Conservation (phyloP, 805 yeast genomes). For the Saccharomyces kudriavzevii region DNA sequence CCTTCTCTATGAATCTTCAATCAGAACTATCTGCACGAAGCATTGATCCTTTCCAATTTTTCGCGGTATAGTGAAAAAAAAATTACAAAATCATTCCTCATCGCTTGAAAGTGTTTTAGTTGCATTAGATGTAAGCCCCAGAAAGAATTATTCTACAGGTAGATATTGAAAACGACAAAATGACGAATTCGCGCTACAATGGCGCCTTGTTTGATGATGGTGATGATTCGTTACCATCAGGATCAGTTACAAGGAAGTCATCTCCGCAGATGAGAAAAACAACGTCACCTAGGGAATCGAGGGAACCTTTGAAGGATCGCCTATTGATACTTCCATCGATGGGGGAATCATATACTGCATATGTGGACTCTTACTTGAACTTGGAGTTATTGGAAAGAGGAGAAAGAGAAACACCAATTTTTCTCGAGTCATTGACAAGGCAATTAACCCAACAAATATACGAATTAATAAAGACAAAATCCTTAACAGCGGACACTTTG, state of each 20-base stretch:
- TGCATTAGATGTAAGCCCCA: neutral
- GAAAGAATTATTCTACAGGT: neutral
- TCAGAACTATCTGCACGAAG: neutral
- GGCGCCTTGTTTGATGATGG: neutral
- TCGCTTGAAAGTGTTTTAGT: neutral
- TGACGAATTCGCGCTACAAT: neutral
- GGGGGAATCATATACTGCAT: conserved; percentile 14
- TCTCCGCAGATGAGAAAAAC: neutral
- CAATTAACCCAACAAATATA: conserved; percentile 23
- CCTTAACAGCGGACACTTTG: conserved; percentile 17
- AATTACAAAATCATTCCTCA: neutral
- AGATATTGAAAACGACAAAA: neutral
- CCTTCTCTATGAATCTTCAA: neutral
- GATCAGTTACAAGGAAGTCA: neutral
- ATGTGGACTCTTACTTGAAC: conserved; percentile 10
- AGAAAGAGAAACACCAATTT: conserved; percentile 15
- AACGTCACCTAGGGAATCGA: neutral
- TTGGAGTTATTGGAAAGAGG: conserved; percentile 17
- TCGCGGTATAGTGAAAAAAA: neutral
- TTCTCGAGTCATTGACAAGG: conserved; percentile 18
- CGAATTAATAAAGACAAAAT: conserved; percentile 17
- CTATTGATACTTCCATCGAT: conserved; percentile 9
- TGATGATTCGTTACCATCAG: neutral
- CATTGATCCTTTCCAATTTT: neutral
- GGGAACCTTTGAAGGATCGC: neutral